Evolutionary conservation across 495 filamentous ascomycete species (phyloP), one percentile per base, ranked within the genome.

Genomic region (Cairneyella variabilis): DNA sequence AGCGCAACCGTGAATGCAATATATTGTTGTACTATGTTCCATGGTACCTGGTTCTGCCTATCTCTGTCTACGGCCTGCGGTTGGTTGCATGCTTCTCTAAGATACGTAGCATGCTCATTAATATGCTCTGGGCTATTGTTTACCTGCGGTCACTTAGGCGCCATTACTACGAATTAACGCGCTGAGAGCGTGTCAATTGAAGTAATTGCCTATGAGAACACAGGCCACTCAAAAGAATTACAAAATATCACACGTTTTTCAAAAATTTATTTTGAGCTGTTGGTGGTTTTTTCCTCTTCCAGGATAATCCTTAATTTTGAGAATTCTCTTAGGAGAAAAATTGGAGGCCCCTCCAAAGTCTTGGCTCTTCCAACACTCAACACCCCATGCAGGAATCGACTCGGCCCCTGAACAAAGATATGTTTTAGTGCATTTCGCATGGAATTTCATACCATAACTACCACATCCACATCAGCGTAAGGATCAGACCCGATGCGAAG

Each of bases 21-120:
- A 27, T 48, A 48, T 48, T 22, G 45, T 18, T 48, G 26, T 34
- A 48, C 26, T 12, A 48, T 48, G 20, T 48, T 48, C 45, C 26
- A 48, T 48, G 45, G 45, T 34, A 48, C 45, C 26, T 48, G 45
- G 27, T 48, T 48, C 23, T 48, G 45, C 45, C 27, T 48, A 12
- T 27, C 45, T 48, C 27, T 48, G 20, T 40, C 37, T 40, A 40
- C 16, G 16, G 37, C 37, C 37, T 40, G 34, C 34, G 41, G 23
- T n/a, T 51, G 17, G 36, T 51, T 51, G 18, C 48, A 51, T 51
- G 34, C 48, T 51, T 51, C 48, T 51, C 48, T 38, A 20, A 51
- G 48, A 34, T 51, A 51, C 8, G 48, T 51, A 34, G 34, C 48
- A 17, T 40, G 37, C 37, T 48, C 26, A 27, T 48, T 48, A 21